Conservation (phyloP, 192 early-diverging fungal genomes). For the Jimgerdemannia lactiflua region DNA sequence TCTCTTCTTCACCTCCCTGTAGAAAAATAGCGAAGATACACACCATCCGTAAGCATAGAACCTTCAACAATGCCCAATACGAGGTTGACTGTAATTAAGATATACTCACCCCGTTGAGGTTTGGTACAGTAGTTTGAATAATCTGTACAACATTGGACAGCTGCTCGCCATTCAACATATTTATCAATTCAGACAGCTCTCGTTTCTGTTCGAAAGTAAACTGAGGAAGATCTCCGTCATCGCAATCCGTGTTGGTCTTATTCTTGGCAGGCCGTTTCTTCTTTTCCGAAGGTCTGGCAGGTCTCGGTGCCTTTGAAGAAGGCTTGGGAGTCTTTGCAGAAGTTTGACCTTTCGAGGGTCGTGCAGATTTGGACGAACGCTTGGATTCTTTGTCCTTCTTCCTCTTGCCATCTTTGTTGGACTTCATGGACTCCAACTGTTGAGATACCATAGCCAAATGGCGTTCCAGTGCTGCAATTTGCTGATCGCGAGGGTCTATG, state of each 20-base stretch:
- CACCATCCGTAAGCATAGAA: neutral
- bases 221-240: slow-evolving; percentile 31
- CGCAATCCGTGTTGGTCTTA: slow-evolving; percentile 28
- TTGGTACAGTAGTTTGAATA: slow-evolving; percentile 63
- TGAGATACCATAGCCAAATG: slow-evolving; percentile 34
- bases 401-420: slow-evolving; percentile 18
- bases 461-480: slow-evolving; percentile 35
- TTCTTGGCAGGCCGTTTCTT: slow-evolving; percentile 12
- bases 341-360: slow-evolving; percentile 2
- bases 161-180: slow-evolving; percentile 56
- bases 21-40: neutral
- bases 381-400: slow-evolving; percentile 15
- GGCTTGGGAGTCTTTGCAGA: slow-evolving; percentile 4
- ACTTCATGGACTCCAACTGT: slow-evolving; percentile 37
- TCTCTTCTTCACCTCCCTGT: slow-evolving; percentile 74
- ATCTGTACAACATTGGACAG: slow-evolving; percentile 70
- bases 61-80: neutral
- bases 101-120: slow-evolving; percentile 53
- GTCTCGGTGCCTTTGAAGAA: neutral
- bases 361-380: slow-evolving; percentile 1
- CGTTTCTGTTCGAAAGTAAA: slow-evolving; percentile 88
- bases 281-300: neutral
- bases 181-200: slow-evolving; percentile 74
- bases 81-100: neutral
- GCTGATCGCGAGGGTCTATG: slow-evolving; percentile 15